These are phyloP conservation scores for Phaeosphaeria sp. DNA, from an alignment of 2,329 filamentous ascomycete genomes.

Conservation along the genomic window DNA sequence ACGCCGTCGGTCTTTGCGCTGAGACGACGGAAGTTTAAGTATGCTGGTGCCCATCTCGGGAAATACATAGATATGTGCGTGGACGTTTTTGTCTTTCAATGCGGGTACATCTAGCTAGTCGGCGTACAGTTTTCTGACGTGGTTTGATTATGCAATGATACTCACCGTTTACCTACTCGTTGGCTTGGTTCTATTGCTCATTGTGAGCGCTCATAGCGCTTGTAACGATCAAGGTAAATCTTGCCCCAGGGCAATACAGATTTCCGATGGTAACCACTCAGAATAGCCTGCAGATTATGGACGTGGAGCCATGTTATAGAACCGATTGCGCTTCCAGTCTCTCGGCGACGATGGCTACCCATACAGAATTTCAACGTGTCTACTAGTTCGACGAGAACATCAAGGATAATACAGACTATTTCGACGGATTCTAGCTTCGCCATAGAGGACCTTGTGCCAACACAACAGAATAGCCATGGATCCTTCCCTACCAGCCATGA, in stretches of 20 bases:
- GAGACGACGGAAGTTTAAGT: constrained; percentile 25
- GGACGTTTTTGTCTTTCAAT: background rate
- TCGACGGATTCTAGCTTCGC: background rate
- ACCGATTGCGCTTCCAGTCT: background rate
- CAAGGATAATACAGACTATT: background rate
- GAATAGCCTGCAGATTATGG: background rate
- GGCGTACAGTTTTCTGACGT: background rate
- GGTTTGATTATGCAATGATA: constrained; percentile 46
- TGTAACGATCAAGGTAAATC: constrained; percentile 9
- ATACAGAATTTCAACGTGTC: background rate
- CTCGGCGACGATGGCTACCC: background rate
- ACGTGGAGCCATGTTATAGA: background rate
- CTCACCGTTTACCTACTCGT: constrained; percentile 35
- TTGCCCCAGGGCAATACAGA: background rate
- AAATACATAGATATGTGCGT: constrained; percentile 29
- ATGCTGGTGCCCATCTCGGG: constrained; percentile 30
- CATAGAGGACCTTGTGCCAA: background rate
- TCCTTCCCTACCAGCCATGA: background rate
- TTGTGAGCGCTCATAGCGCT: constrained; percentile 6
- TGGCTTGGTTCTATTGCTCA: constrained; percentile 12
- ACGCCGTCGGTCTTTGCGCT: constrained; percentile 32
- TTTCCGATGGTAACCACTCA: background rate
- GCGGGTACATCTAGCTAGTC: background rate
- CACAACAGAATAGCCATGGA: background rate
- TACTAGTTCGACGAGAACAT: background rate